Evolutionary conservation across 306 rosid genomes (phyloP).

Genomic region (Prunus dulcis): DNA sequence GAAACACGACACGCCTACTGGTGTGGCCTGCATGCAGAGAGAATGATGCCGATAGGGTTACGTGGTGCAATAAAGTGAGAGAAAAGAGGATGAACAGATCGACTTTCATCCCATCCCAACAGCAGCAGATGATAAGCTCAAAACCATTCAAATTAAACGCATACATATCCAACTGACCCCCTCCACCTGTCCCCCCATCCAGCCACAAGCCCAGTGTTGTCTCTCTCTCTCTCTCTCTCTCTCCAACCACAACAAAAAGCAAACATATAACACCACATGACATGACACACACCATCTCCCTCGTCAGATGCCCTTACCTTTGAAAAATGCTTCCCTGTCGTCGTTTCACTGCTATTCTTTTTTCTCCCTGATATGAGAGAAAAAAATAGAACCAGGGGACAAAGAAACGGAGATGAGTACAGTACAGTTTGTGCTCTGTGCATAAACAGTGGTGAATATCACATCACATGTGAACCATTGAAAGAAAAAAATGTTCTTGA

Average conservation of each 20-base stretch:
- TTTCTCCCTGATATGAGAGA: too few species aligned
- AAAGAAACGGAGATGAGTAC: too few species aligned
- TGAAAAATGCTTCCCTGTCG: too few species aligned
- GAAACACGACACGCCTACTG: not conserved
- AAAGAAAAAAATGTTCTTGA: not conserved
- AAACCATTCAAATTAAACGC: not conserved
- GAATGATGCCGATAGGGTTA: not conserved
- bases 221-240: not conserved
- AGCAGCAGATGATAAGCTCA: not conserved
- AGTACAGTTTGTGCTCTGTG: too few species aligned
- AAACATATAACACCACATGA: too few species aligned
- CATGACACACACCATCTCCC: too few species aligned
- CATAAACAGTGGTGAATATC: too few species aligned
- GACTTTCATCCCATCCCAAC: not conserved
- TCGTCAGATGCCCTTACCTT: too few species aligned
- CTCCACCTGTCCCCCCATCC: not conserved
- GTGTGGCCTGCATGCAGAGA: slow-evolving; percentile 6
- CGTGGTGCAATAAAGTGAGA: slow-evolving; percentile 30
- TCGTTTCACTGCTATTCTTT: too few species aligned
- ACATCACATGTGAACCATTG: too few species aligned
- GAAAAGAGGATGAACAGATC: not conserved
- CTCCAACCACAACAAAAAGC: not conserved
- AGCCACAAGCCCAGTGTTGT: not conserved
- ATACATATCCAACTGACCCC: not conserved
- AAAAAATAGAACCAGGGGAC: too few species aligned